These are phyloP conservation scores for Ehretia macrophylla DNA, from an alignment of 257 asterid genomes.

Conservation along the genomic window DNA sequence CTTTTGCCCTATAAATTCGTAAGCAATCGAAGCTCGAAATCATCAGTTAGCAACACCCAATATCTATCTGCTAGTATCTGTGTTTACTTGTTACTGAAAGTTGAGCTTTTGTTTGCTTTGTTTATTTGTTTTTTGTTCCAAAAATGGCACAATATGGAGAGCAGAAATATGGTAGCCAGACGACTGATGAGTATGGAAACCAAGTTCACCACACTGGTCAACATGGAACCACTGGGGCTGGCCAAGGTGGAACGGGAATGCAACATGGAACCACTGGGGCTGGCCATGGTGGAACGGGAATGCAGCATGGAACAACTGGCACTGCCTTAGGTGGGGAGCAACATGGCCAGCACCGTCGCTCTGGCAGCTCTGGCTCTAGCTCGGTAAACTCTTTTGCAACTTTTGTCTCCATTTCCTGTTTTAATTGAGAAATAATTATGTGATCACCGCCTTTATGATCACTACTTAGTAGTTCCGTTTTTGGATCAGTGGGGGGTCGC, in stretches of 20 bases:
- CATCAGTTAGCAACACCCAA: no score
- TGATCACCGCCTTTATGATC: no score
- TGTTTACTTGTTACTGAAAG: no score
- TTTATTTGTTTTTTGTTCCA: background rate
- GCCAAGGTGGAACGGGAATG: background rate
- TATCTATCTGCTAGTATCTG: no score
- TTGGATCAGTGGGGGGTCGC: no score
- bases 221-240: slow-evolving; percentile 23
- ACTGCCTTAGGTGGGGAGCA: slow-evolving; percentile 15
- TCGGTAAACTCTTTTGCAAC: slow-evolving; percentile 9
- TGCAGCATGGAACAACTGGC: slow-evolving; percentile 1
- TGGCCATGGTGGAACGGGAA: background rate
- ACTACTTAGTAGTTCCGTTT: no score
- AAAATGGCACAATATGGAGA: slow-evolving; percentile 20
- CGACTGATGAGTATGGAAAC: slow-evolving; percentile 64
- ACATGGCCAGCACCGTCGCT: slow-evolving; percentile 39
- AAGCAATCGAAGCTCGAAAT: no score
- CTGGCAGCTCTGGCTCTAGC: slow-evolving; percentile 48
- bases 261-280: background rate
- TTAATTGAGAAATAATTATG: no score
- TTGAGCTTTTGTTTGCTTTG: background rate
- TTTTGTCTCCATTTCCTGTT: background rate
- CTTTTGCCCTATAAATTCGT: no score
- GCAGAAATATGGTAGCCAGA: slow-evolving; percentile 4
- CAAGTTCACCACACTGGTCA: slow-evolving; percentile 35